These are phyloP conservation scores for Fraxinus dipetala DNA, from an alignment of 305 asterid species.

Conservation along the genomic window DNA sequence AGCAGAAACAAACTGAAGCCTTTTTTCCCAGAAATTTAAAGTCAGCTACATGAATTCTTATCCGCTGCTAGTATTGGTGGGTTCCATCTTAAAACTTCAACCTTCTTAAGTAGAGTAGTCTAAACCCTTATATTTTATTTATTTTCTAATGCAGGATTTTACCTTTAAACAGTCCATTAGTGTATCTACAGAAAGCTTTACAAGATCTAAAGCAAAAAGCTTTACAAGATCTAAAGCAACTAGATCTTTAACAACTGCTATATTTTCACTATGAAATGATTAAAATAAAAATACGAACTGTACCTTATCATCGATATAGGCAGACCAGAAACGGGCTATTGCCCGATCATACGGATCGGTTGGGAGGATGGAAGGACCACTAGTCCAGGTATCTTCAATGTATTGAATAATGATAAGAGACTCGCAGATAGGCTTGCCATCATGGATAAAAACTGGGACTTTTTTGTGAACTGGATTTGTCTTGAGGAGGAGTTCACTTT, in stretches of 20 bases:
- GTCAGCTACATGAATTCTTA: neutral
- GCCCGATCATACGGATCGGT: slow-evolving; percentile 49
- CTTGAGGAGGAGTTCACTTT: slow-evolving; percentile 35
- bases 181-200: too few species aligned
- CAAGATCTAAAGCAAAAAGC: neutral
- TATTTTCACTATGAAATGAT: neutral
- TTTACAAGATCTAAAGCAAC: neutral
- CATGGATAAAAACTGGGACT: slow-evolving; percentile 44
- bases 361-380: slow-evolving; percentile 34
- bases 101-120: too few species aligned
- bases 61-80: neutral
- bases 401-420: slow-evolving; percentile 42
- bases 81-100: too few species aligned
- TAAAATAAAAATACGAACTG: neutral
- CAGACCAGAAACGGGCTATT: slow-evolving; percentile 47
- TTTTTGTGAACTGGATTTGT: slow-evolving; percentile 43
- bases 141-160: too few species aligned
- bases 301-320: slow-evolving; percentile 45
- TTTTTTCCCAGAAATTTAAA: neutral
- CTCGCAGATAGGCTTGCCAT: slow-evolving; percentile 40
- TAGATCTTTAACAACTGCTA: neutral
- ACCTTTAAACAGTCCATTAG: too few species aligned
- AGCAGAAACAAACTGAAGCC: neutral
- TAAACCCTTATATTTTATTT: too few species aligned
- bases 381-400: slow-evolving; percentile 46